Base-by-base conservation (phyloP, 2,329 filamentous ascomycete genomes). In the Cercospora citrullina region DNA sequence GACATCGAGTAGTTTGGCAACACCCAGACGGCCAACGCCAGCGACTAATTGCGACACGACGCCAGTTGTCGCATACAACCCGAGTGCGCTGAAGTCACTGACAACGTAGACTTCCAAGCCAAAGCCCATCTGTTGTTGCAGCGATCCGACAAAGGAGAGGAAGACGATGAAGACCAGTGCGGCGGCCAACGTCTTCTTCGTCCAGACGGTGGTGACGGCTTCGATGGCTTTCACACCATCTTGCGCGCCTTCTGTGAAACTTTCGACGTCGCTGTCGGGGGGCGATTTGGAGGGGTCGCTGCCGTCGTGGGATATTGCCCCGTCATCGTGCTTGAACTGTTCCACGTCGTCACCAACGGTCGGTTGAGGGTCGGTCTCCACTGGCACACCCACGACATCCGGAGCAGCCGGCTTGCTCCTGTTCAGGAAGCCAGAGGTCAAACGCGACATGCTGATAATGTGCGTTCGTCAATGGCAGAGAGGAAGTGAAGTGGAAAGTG, bases 1-100 rank as follows among this genome's bases (percentile, higher is more conserved):
- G 51, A 89, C 82, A 78, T 91, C 87, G 62, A 90, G 82, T 18
- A 90, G 80, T 77, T 91, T 91, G 64, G 89, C 88, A 70, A 89
- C 84, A 0, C 88, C 86, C 7, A 90, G 53, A 12, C 60, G 60
- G 16, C 60, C 60, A 14, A 63, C 60, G 3, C 60, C 60, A 7
- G 60, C 60, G 1, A 55, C 30, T n/a, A 63, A 9, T 4, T 63
- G 60, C 21, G 60, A 63, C 45, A 63, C 60, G 8, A 63, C 60
- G 21, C 79, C 80, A 72, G 83, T 86, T 33, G 85, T 86, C 66
- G 84, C 82, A 63, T 76, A 81, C 5, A 78, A 74, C 5, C 76
- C 76, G 28, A 81, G 70, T 4, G 79, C 79, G 55, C 76, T 75
- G 53, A 82, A 80, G 55, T 81, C 79, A 60, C 77, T 77, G 66